Evolutionary conservation across 768 basidiomycete genomes (phyloP).

Genomic region (Gautieria morchelliformis): DNA sequence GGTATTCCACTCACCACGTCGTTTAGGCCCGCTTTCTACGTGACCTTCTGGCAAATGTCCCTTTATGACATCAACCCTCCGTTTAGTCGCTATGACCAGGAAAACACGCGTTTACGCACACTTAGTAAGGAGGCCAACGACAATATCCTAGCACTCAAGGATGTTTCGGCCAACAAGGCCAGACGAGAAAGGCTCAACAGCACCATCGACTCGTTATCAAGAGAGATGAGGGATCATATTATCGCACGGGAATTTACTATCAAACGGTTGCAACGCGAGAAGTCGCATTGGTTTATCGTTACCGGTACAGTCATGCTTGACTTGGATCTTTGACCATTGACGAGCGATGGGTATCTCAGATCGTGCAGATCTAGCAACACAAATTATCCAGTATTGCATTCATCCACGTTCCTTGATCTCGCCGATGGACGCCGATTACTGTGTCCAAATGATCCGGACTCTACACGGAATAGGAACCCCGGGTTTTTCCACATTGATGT

Average conservation of each 20-base stretch:
- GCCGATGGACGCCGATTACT: slow-evolving; percentile 93
- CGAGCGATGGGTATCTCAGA: slow-evolving; percentile 36
- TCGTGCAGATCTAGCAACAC: slow-evolving; percentile 44
- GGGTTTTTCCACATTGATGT: slow-evolving; percentile 76
- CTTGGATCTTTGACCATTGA: background rate
- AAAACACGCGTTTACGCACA: slow-evolving; percentile 48
- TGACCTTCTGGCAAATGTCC: slow-evolving; percentile 95
- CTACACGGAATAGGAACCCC: slow-evolving; percentile 84
- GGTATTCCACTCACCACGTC: background rate
- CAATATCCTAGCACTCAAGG: slow-evolving; percentile 46
- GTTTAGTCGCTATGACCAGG: slow-evolving; percentile 66
- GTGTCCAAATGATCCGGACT: slow-evolving; percentile 81
- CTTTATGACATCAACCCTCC: slow-evolving; percentile 85
- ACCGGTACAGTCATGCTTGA: slow-evolving; percentile 31
- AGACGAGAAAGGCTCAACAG: slow-evolving; percentile 59
- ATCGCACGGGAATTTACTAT: slow-evolving; percentile 62
- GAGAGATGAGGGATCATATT: slow-evolving; percentile 72
- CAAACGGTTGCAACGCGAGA: slow-evolving; percentile 69
- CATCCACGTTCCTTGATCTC: slow-evolving; percentile 89
- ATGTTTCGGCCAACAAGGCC: slow-evolving; percentile 57
- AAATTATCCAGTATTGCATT: slow-evolving; percentile 77
- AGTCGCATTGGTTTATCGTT: slow-evolving; percentile 67
- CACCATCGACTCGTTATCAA: slow-evolving; percentile 48
- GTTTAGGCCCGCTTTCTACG: slow-evolving; percentile 78
- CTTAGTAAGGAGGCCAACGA: slow-evolving; percentile 62